A percentile compares a stretch with the other conserved stretches of the same genome.
phyloP scores from a whole-genome alignment of 345 rosid genomes.

The Brassica incana region DNA sequence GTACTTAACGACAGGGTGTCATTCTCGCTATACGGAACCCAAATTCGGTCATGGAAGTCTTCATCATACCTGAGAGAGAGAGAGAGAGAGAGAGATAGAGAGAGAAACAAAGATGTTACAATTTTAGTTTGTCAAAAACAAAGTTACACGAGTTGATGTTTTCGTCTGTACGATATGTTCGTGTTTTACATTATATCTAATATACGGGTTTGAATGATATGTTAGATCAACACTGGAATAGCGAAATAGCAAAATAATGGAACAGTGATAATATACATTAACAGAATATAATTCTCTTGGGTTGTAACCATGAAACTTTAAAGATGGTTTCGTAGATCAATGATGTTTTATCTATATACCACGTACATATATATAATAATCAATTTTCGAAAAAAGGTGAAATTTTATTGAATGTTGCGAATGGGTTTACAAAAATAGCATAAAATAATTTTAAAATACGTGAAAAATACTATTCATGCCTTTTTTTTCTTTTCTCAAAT shows the following conservation, averaged over 20 bases:
- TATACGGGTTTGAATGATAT: neutral
- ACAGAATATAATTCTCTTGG: neutral
- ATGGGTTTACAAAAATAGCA: neutral
- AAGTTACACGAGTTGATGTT: neutral
- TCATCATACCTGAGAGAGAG: conserved; percentile 39
- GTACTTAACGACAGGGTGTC: conserved; percentile 12
- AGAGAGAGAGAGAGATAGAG: too few relatives aligned
- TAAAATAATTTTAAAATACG: neutral
- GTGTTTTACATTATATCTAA: neutral
- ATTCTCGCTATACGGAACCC: conserved; percentile 23
- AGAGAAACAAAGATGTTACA: too few relatives aligned
- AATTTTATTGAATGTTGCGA: neutral
- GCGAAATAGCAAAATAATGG: neutral
- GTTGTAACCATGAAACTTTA: neutral
- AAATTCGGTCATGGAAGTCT: conserved; percentile 46
- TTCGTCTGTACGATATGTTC: neutral
- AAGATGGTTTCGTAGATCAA: neutral
- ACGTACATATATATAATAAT: neutral
- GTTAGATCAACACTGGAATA: neutral
- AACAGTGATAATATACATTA: neutral
- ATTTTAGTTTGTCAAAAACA: neutral
- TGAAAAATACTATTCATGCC: neutral
- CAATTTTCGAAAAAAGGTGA: neutral
- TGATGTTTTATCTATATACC: neutral
- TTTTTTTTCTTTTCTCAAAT: neutral